phyloP scores from a whole-genome alignment of 1,139 yeast species.

The Candida sp. region DNA sequence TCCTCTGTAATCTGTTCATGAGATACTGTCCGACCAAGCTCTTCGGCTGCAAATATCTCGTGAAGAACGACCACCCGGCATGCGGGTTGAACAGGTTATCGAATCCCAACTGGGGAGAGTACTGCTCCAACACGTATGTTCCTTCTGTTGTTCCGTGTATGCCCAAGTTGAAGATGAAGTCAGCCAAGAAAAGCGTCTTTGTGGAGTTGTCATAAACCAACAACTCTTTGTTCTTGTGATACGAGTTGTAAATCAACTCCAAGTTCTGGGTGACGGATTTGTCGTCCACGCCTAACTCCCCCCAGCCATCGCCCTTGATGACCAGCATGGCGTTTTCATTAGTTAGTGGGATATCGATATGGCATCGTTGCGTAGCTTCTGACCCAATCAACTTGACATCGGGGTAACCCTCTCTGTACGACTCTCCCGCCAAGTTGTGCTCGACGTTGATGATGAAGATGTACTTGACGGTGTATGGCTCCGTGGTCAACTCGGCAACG shows the following conservation, averaged over 20 bases:
- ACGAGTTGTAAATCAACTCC: conserved; percentile 50
- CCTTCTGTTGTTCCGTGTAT: conserved; percentile 12
- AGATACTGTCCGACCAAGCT: conserved; percentile 23
- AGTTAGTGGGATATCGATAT: conserved; percentile 6
- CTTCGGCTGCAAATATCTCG: conserved; percentile 33
- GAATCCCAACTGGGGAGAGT: conserved; percentile 42
- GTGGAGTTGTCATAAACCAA: conserved; percentile 43
- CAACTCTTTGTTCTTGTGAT: conserved; percentile 52
- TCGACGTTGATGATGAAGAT: conserved; percentile 8
- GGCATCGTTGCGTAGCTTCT: conserved; percentile 1
- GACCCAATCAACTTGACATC: conserved; percentile 10
- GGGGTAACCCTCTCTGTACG: conserved; percentile 7
- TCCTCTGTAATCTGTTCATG: conserved; percentile 20
- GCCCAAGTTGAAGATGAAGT: conserved; percentile 49
- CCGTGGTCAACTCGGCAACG: conserved; percentile 5
- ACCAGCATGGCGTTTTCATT: conserved; percentile 7
- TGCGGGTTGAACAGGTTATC: conserved; percentile 27
- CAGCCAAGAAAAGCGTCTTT: conserved; percentile 51
- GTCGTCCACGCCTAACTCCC: conserved; percentile 21
- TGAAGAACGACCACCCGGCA: conserved; percentile 29
- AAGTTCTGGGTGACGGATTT: conserved; percentile 29
- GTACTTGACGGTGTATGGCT: conserved; percentile 8
- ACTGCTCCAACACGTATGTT: conserved; percentile 22
- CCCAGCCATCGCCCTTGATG: conserved; percentile 6
- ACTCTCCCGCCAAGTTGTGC: conserved; percentile 10